Evolutionary conservation across 176 grass and related monocot species (phyloP), one percentile per base, ranked within the genome.

Genomic region (Melocanna baccifera): DNA sequence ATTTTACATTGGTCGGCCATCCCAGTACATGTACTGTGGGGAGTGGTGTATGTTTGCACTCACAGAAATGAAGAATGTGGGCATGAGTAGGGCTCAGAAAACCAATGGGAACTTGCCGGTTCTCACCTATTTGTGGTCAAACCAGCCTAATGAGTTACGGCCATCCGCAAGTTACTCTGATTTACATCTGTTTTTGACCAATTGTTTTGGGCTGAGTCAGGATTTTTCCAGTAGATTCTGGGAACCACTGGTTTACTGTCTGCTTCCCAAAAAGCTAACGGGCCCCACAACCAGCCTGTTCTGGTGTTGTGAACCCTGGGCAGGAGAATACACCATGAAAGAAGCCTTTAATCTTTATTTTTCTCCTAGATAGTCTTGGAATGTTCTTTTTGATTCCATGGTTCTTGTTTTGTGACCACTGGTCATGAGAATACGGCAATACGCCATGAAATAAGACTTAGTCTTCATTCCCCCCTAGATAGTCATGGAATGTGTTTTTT

Each of bases 401-500:
- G 28, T 55, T 70, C 65, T 84, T 36, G 9, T 83, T 40, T 82
- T 74, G 76, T 72, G 70, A 75, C 65, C 65, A 61, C 3, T 53
- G 5, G 10, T 11, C 50, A 62, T 75, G 55, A 52, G 69, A 71
- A 55, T 83, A 53, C 34, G 63, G n/a, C n/a, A n/a, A n/a, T n/a
- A n/a, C n/a, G n/a, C 41, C 45, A 61, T 25, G 46, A 30, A 69
- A 78, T 47, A 55, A 88, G 30, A 25, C 37, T 87, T 55, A 67
- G 11, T 81, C 30, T 86, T 71, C 65, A 69, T 41, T 61, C 32
- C 32, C 46, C 23, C 28, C 1, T 71, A 77, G 43, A 56, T 41
- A 64, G 22, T 41, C 16, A 50, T 39, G 28, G 22, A 63, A 40
- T 70, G n/a, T 82, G 47, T 71, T 68, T 83, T 22, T 62, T 75